Evolutionary conservation across 768 basidiomycete species (phyloP).

Genomic region (Tricholoma bakamatsutake): DNA sequence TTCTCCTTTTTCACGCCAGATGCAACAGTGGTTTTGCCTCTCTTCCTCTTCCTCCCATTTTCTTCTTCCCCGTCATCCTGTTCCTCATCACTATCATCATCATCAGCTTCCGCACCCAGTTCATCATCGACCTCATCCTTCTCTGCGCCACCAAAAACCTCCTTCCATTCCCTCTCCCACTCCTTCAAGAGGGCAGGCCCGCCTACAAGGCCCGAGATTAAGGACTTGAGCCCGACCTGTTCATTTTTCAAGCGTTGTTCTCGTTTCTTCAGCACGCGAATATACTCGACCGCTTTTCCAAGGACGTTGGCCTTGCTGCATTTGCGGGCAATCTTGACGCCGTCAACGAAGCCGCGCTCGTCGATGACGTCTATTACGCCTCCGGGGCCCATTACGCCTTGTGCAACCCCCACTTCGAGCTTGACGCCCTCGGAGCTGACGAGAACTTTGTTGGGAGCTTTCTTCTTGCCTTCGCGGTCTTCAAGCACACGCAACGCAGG

Average conservation of each 20-base stretch:
- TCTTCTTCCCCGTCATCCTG: conserved; percentile 44
- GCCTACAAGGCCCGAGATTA: conserved; percentile 67
- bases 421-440: conserved; percentile 28
- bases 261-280: conserved; percentile 78
- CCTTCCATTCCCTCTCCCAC: conserved; percentile 74
- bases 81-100: conserved; percentile 55
- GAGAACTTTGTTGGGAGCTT: conserved; percentile 38
- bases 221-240: conserved; percentile 65
- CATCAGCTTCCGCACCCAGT: conserved; percentile 44
- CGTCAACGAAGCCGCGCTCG: conserved; percentile 81
- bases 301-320: conserved; percentile 89
- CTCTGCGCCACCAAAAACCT: conserved; percentile 71
- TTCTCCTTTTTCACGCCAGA: conserved; percentile 42
- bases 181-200: conserved; percentile 64
- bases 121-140: conserved; percentile 61
- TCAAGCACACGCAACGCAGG: conserved; percentile 80
- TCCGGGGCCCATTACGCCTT: conserved; percentile 5
- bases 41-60: conserved; percentile 54
- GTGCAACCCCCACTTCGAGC: conserved; percentile 22
- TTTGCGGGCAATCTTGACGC: conserved; percentile 88
- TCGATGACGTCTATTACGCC: conserved; percentile 58
- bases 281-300: conserved; percentile 89
- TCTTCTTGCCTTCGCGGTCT: conserved; percentile 47
- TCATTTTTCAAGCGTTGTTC: conserved; percentile 68
- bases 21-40: conserved; percentile 41